phyloP scores from a whole-genome alignment of 2,329 filamentous ascomycete genomes.

The Fusarium tricinctum region DNA sequence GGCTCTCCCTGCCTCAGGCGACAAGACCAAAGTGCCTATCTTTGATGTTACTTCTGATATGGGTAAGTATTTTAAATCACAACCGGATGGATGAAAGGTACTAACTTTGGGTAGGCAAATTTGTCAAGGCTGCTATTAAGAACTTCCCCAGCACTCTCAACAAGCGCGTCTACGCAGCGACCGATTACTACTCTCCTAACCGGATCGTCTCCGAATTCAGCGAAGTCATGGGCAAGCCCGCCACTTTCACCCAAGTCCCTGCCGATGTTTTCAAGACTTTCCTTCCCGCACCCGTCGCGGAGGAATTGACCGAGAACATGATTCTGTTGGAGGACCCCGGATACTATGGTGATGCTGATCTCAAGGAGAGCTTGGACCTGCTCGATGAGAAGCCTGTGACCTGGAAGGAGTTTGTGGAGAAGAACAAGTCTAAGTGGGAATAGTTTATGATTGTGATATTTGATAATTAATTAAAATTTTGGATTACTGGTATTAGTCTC shows the following conservation, averaged over 20 bases:
- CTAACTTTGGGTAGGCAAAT: conserved; percentile 47
- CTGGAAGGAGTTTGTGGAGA: conserved; percentile 56
- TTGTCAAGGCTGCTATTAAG: conserved; percentile 55
- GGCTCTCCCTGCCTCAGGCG: conserved; percentile 49
- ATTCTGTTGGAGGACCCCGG: conserved; percentile 58
- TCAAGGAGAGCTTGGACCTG: conserved; percentile 52
- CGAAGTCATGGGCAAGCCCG: conserved; percentile 54
- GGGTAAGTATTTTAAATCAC: conserved; percentile 53
- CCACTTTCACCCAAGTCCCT: conserved; percentile 50
- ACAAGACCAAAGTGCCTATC: conserved; percentile 55
- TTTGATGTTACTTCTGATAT: conserved; percentile 57
- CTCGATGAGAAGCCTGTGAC: conserved; percentile 55
- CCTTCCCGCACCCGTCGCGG: conserved; percentile 46
- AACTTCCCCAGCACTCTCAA: conserved; percentile 46
- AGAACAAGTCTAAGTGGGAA: conserved; percentile 52
- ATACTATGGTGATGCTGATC: conserved; percentile 56
- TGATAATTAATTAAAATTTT: neutral
- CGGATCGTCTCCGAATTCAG: conserved; percentile 54
- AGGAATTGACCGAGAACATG: conserved; percentile 61
- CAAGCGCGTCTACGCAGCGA: conserved; percentile 55
- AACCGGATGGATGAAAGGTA: too few relatives aligned
- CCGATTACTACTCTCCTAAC: conserved; percentile 55
- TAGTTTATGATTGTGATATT: neutral
- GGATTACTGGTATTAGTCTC: rapidly evolving
- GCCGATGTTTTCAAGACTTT: conserved; percentile 56